Evolutionary conservation across 1,139 yeast genomes (phyloP), one percentile per base, ranked within the genome.

Genomic region (Kurtzmaniella quercitrusa): DNA sequence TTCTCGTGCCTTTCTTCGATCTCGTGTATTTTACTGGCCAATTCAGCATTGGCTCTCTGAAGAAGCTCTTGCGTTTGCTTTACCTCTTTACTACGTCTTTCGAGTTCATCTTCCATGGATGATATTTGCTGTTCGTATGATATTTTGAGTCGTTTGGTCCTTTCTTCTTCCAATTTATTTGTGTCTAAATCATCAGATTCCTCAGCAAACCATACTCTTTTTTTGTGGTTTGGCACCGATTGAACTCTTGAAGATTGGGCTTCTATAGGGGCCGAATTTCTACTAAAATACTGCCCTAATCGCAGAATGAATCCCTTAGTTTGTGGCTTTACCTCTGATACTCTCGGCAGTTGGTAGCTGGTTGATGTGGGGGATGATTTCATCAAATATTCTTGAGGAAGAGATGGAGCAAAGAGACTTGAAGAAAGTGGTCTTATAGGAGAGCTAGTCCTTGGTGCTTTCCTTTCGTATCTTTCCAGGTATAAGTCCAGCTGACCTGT

Each of bases 41-140:
- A 41, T 17, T 27, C 34, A 11, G 36, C 42, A 9, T 18, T 36
- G 5, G 27, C 24, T 4, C 3, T 21, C 21, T 21, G 27, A 9
- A 36, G 19, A 17, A 17, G 25, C 16, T 19, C 37, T 12, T 38
- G 34, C 2, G 29, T 11, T 15, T 40, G 40, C 25, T 39, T 34
- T 3, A 37, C 21, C 18, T 44, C 44, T 16, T 36, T 29, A 5
- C 18, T 45, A 21, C 36, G 38, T 10, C 16, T 16, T 14, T 44
- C 46, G 10, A 44, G 34, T 24, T 44, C 46, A n/a, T 44, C 44
- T 19, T 44, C 46, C n/a, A 44, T 37, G 14, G 39, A 25, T 7
- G 40, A 24, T 9, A 44, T 14, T 33, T 41, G 44, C 15, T 44
- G 38, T 29, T 44, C 46, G 21, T 44, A 44, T 15, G 42, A 21